Conservation (phyloP, 768 basidiomycete species). For the Dioszegia aurantiaca region DNA sequence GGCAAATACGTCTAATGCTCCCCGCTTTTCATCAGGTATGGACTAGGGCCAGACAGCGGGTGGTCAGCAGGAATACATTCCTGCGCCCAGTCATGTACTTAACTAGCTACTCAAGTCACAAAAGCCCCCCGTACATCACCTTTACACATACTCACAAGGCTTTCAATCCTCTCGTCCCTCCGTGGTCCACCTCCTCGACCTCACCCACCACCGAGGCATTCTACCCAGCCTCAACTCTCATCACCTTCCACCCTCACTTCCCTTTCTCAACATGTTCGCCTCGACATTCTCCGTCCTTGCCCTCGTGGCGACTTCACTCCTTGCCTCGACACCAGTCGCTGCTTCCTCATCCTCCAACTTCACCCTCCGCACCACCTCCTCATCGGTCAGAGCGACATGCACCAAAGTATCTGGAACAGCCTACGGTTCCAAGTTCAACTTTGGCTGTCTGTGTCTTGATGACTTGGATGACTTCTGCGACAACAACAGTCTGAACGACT, state of each 20-base stretch:
- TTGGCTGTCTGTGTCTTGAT: constrained; percentile 43
- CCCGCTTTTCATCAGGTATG: not conserved
- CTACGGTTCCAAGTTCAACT: constrained; percentile 27
- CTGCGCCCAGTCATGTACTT: too few species aligned
- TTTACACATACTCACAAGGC: too few species aligned
- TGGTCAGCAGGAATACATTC: too few species aligned
- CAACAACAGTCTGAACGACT: constrained; percentile 27
- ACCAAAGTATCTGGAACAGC: constrained; percentile 28
- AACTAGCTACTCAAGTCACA: too few species aligned
- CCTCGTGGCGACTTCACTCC: constrained; percentile 5
- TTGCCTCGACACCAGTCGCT: constrained; percentile 3
- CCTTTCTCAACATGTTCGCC: constrained; percentile 11
- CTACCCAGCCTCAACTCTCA: too few species aligned
- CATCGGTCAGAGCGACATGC: constrained; percentile 23
- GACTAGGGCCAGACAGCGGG: too few species aligned
- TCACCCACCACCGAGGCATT: too few species aligned
- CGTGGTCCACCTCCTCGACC: not conserved
- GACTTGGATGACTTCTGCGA: constrained; percentile 37
- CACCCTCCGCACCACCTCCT: constrained; percentile 5
- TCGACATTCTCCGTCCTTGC: constrained; percentile 11
- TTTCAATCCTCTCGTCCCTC: too few species aligned
- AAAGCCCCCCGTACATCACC: too few species aligned
- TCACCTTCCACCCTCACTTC: not conserved
- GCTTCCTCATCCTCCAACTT: constrained; percentile 18
- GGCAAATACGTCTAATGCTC: not conserved